Conservation (phyloP, 163 green algal species). For the Scenedesmus sp. region DNA sequence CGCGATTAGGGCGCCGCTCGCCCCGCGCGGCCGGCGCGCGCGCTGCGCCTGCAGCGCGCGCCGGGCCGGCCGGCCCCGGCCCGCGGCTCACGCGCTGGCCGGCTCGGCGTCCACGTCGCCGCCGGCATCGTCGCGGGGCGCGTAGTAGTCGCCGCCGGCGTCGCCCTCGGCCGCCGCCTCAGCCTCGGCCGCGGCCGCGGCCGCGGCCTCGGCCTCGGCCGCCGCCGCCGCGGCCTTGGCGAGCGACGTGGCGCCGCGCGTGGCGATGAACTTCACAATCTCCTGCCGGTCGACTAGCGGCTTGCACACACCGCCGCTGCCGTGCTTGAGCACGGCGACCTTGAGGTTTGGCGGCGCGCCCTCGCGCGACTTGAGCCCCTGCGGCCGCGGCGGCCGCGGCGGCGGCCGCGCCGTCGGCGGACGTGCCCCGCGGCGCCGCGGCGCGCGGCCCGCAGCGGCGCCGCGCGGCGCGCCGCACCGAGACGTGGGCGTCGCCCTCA, state of each 20-base stretch:
- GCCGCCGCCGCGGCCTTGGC: slow-evolving; percentile 21
- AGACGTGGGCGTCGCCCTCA: background rate
- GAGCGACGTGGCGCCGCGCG: slow-evolving; percentile 49
- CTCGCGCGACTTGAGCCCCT: too few species aligned
- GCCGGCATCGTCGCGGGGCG: too few species aligned
- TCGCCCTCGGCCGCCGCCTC: too few species aligned
- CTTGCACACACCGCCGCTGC: slow-evolving; percentile 36
- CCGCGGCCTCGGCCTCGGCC: slow-evolving; percentile 37
- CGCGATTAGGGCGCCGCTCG: too few species aligned
- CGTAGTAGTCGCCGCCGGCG: too few species aligned
- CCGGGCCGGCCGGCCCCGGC: too few species aligned
- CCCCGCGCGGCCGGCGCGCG: too few species aligned
- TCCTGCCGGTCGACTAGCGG: slow-evolving; percentile 12
- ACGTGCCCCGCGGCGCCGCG: background rate
- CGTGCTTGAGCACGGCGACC: slow-evolving; percentile 38
- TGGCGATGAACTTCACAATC: slow-evolving; percentile 45
- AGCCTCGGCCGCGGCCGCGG: background rate
- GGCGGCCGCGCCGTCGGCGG: background rate
- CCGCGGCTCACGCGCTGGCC: too few species aligned
- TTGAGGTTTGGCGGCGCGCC: slow-evolving; percentile 20
- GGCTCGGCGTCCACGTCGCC: too few species aligned
- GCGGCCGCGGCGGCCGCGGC: background rate
- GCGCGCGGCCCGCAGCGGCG: too few species aligned
- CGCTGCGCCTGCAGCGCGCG: too few species aligned
- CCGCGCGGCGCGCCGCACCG: too few species aligned